Percentiles rank a stretch among this genome's conserved stretches.
These are phyloP conservation scores for Emmonsiellopsis sp. DNA, from an alignment of 2,329 filamentous ascomycete genomes.

Conservation along the genomic window DNA sequence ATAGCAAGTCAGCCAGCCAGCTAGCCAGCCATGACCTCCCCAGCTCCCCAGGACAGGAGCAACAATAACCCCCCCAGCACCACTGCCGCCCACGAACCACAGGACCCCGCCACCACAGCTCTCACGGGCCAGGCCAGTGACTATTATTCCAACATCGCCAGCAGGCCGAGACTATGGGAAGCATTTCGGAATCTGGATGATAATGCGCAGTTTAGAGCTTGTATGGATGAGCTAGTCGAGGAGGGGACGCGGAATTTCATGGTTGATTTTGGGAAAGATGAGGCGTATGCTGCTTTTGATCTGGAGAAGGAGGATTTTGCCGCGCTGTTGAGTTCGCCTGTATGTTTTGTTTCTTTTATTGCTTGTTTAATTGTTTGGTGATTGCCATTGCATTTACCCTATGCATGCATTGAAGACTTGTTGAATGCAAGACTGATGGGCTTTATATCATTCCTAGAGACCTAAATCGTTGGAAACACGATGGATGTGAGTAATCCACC, in stretches of 20 bases:
- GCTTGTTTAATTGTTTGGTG: not conserved
- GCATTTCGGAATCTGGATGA: slow-evolving; percentile 32
- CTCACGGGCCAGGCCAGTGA: slow-evolving; percentile 7
- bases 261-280: slow-evolving; percentile 34
- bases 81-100: not conserved
- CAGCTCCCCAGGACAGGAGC: too few species aligned
- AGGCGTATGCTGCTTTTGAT: slow-evolving; percentile 32
- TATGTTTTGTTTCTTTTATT: slow-evolving; percentile 13
- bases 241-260: slow-evolving; percentile 30
- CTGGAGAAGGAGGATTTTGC: slow-evolving; percentile 25
- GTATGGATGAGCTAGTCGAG: slow-evolving; percentile 20
- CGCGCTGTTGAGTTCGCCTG: slow-evolving; percentile 22
- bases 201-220: slow-evolving; percentile 20
- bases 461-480: slow-evolving; percentile 46
- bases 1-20: too few species aligned
- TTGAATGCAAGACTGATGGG: not conserved
- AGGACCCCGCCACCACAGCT: slow-evolving; percentile 7
- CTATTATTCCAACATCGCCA: slow-evolving; percentile 24
- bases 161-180: slow-evolving; percentile 11
- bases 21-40: too few species aligned
- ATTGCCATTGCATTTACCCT: too few species aligned
- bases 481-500: slow-evolving; percentile 53
- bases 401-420: not conserved
- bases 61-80: not conserved
- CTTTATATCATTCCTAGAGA: slow-evolving; percentile 21